Evolutionary conservation across 2,329 filamentous ascomycete genomes (phyloP).

Genomic region (Xylariaceae sp.): DNA sequence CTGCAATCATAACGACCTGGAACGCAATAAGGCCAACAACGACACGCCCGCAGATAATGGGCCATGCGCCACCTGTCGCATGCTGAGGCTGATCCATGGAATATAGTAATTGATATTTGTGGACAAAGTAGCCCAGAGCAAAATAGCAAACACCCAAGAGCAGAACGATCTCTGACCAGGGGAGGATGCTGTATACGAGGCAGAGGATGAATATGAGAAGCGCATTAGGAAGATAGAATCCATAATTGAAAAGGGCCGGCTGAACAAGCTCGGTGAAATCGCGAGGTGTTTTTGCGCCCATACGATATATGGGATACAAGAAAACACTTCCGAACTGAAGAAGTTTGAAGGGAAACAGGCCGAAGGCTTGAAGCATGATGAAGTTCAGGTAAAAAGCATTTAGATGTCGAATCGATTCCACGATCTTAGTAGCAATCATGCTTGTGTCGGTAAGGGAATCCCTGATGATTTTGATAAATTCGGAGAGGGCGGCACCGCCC

Average conservation of each 20-base stretch:
- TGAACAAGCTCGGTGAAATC: slow-evolving; percentile 79
- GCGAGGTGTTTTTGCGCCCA: slow-evolving; percentile 80
- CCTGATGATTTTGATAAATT: slow-evolving; percentile 67
- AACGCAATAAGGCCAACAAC: slow-evolving; percentile 84
- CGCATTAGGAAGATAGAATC: slow-evolving; percentile 90
- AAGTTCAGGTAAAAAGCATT: slow-evolving; percentile 89
- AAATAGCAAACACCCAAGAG: slow-evolving; percentile 83
- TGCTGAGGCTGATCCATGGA: slow-evolving; percentile 97
- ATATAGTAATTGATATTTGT: slow-evolving; percentile 97
- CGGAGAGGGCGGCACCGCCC: slow-evolving; percentile 65
- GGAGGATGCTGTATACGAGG: slow-evolving; percentile 86
- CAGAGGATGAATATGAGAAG: slow-evolving; percentile 93
- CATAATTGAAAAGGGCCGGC: slow-evolving; percentile 88
- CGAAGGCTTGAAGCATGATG: slow-evolving; percentile 90
- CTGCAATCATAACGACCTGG: slow-evolving; percentile 84
- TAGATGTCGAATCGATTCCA: slow-evolving; percentile 68
- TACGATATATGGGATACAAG: slow-evolving; percentile 74
- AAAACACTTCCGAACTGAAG: slow-evolving; percentile 83
- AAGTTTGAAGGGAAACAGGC: slow-evolving; percentile 86
- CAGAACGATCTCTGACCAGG: slow-evolving; percentile 74
- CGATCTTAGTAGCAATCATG: slow-evolving; percentile 70
- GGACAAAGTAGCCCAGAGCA: slow-evolving; percentile 76
- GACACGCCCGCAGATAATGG: slow-evolving; percentile 91
- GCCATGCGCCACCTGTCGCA: slow-evolving; percentile 89
- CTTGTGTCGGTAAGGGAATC: slow-evolving; percentile 76